Base-by-base conservation (phyloP, 257 asterid species). In the Prunella vulgaris region DNA sequence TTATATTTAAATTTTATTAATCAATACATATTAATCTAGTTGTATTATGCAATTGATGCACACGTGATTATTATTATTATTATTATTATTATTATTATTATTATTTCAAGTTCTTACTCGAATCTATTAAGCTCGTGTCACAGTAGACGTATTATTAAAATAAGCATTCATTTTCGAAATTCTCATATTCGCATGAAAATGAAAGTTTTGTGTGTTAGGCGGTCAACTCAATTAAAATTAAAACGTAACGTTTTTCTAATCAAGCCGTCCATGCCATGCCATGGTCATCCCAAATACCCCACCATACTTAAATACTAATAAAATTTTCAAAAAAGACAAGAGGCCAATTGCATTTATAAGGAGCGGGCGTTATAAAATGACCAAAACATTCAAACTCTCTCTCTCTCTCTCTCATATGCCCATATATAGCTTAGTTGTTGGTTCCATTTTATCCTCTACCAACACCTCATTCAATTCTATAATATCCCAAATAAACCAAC, bases 401-500 rank as follows among this genome's bases (percentile, higher is more conserved):
- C 38, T 5, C 32, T 44, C 68, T 56, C 77, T 54, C 73, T 33
- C 78, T 53, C 64, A 32, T 28, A 8, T 13, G 70, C 70, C 64
- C 64, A 51, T 62, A n/a, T n/a, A n/a, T n/a, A 61, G 35, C 56
- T 71, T 20, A 25, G n/a, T 46, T 32, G 57, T 32, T 33, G 33
- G 12, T 24, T 32, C 28, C 20, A 21, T 52, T 22, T 20, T 66
- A 46, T 32, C 69, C 61, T 38, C 24, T 35, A 58, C n/a, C n/a
- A n/a, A n/a, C n/a, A n/a, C n/a, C n/a, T n/a, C n/a, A n/a, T n/a
- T n/a, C n/a, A n/a, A n/a, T n/a, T n/a, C n/a, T n/a, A n/a, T n/a
- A n/a, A n/a, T 5, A 56, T 22, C 27, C 67, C 8, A 66, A 18
- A 10, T 18, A 66, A 20, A 18, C 46, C 44, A 35, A 52, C 8